Conservation (phyloP, 176 grass and related monocot species). For the Triticum monococcum region DNA sequence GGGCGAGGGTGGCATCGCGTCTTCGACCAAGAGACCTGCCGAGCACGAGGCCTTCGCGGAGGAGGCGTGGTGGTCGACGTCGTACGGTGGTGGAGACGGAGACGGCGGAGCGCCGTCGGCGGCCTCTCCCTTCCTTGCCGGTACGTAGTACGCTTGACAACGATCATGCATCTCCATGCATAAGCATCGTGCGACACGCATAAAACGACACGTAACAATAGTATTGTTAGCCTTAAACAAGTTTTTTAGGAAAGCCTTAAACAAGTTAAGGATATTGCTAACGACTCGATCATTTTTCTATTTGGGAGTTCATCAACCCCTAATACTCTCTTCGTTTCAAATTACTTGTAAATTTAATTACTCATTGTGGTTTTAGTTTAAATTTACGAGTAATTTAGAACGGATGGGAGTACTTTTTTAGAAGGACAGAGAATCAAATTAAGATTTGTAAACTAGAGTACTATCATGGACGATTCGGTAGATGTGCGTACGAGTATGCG, state of each 20-base stretch:
- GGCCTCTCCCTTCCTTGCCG: background rate
- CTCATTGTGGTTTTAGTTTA: too few relatives aligned
- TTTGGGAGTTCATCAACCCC: background rate
- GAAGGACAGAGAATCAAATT: too few relatives aligned
- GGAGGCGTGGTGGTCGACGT: constrained; percentile 22
- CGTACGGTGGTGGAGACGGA: background rate
- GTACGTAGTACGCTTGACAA: constrained; percentile 11
- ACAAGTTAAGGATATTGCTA: background rate
- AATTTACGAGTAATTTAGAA: too few relatives aligned
- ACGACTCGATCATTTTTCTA: background rate
- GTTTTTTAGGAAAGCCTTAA: background rate
- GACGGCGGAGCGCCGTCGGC: background rate
- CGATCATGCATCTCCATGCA: background rate
- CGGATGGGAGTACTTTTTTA: too few relatives aligned
- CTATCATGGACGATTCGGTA: background rate
- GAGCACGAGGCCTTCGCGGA: constrained; percentile 11
- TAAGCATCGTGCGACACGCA: background rate
- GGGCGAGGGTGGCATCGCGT: background rate
- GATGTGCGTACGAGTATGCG: background rate
- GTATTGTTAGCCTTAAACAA: background rate
- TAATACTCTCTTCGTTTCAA: too few relatives aligned
- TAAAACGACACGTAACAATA: background rate
- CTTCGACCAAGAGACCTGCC: constrained; percentile 23
- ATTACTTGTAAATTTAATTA: too few relatives aligned
- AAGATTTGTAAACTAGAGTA: too few relatives aligned